phyloP scores from a whole-genome alignment of 2,329 filamentous ascomycete species.

The Coleophoma cylindrospora region DNA sequence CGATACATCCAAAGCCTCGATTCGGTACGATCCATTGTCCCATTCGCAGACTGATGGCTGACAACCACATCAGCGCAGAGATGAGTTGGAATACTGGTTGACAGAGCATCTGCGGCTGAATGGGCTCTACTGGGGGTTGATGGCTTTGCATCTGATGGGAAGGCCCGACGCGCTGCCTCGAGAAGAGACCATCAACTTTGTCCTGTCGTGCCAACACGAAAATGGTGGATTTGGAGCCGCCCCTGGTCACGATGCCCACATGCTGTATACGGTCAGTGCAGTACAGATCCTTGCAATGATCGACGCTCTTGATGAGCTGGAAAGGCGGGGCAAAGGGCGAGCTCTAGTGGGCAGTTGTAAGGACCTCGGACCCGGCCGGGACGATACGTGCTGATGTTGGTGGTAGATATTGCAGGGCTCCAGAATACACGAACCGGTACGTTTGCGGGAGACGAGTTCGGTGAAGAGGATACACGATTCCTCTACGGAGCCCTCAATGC shows the following conservation, averaged over 20 bases:
- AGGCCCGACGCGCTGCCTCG: constrained; percentile 78
- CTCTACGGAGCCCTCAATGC: constrained; percentile 87
- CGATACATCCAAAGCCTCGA: constrained; percentile 91
- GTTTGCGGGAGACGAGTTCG: constrained; percentile 94
- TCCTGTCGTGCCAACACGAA: constrained; percentile 89
- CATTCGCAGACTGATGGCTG: constrained; percentile 15
- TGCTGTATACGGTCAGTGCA: constrained; percentile 92
- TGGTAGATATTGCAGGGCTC: constrained; percentile 68
- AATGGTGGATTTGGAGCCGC: constrained; percentile 91
- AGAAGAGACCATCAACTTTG: constrained; percentile 79
- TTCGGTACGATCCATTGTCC: constrained; percentile 46
- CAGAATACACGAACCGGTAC: constrained; percentile 80
- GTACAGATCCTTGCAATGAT: constrained; percentile 88
- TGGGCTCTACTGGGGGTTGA: constrained; percentile 95
- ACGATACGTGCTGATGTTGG: constrained; percentile 8
- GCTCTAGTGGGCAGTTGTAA: constrained; percentile 74
- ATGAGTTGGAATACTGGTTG: constrained; percentile 96
- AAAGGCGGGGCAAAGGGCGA: constrained; percentile 64
- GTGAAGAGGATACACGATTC: constrained; percentile 92
- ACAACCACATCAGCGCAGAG: constrained; percentile 60
- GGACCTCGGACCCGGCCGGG: constrained; percentile 28
- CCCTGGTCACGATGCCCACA: constrained; percentile 90
- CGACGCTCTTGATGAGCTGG: constrained; percentile 79
- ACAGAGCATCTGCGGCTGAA: constrained; percentile 95
- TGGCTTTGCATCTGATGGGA: constrained; percentile 77